Percentiles rank a stretch among this genome's conserved stretches.
Conservation (phyloP, 345 rosid species). For the Eucalyptus virginea region DNA sequence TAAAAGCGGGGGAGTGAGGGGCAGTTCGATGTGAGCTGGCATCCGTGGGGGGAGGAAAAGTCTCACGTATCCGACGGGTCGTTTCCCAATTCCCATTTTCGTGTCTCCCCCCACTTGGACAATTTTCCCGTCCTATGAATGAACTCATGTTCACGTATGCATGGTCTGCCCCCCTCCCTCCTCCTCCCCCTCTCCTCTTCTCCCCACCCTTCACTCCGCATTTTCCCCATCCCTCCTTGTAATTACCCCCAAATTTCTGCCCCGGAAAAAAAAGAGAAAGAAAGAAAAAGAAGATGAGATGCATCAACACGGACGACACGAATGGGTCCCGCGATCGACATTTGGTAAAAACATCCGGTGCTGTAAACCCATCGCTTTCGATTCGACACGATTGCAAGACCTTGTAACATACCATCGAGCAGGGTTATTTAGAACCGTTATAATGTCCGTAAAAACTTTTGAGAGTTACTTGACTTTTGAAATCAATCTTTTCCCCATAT, state of each 20-base stretch:
- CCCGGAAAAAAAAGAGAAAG: background rate
- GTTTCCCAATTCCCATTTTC: background rate
- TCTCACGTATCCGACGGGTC: background rate
- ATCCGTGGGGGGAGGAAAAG: background rate
- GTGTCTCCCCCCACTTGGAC: background rate
- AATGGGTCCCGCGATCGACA: background rate
- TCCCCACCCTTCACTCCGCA: background rate
- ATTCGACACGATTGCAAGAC: no score
- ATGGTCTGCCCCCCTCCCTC: background rate
- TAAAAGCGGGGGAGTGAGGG: background rate
- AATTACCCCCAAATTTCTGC: background rate
- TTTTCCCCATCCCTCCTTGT: background rate
- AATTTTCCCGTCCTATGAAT: background rate
- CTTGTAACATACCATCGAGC: rapidly evolving
- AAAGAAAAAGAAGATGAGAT: background rate
- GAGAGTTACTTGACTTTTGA: no score
- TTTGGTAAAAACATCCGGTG: no score
- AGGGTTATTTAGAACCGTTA: no score
- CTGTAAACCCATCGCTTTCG: background rate
- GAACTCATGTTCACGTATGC: background rate
- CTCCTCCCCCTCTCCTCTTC: no score
- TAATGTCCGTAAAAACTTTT: background rate
- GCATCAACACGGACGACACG: background rate
- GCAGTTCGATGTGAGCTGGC: background rate
- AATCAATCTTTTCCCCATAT: background rate